A percentile compares a stretch with the other conserved stretches of the same genome.
phyloP scores from a whole-genome alignment of 768 basidiomycete species.

The Calocera viscosa region DNA sequence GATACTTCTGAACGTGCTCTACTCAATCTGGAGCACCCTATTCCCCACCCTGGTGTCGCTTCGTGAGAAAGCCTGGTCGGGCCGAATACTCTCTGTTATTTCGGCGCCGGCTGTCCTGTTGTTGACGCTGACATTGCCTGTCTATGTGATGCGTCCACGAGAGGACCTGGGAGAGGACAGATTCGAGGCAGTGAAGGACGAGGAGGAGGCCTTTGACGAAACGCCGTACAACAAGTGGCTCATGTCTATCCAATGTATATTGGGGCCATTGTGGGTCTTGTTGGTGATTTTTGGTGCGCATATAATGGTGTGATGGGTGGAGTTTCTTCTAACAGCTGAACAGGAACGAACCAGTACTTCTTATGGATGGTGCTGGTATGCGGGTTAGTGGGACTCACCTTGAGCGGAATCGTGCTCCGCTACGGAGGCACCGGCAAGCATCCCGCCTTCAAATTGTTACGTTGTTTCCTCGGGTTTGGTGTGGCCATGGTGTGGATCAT shows the following conservation, averaged over 20 bases:
- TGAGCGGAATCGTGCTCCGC: conserved; percentile 44
- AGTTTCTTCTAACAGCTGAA: conserved; percentile 13
- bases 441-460: conserved; percentile 45
- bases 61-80: conserved; percentile 51
- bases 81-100: conserved; percentile 60
- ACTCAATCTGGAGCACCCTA: conserved; percentile 42
- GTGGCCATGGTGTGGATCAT: conserved; percentile 95
- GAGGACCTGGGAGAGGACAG: conserved; percentile 48
- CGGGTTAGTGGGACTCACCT: conserved; percentile 40
- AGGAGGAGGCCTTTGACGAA: conserved; percentile 55
- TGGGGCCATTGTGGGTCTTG: conserved; percentile 70
- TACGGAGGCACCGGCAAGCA: conserved; percentile 50
- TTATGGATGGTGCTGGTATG: conserved; percentile 45
- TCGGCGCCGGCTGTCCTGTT: conserved; percentile 77
- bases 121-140: conserved; percentile 81
- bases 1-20: conserved; percentile 8
- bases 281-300: conserved; percentile 64
- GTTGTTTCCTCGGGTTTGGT: conserved; percentile 83
- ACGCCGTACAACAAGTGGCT: conserved; percentile 67
- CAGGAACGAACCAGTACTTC: conserved; percentile 38
- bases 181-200: conserved; percentile 56
- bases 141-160: conserved; percentile 44
- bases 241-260: conserved; percentile 66
- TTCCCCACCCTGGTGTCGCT: conserved; percentile 80
- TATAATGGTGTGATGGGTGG: background rate